Conservation (phyloP, 2,329 filamentous ascomycete genomes). For the Colletotrichum ledebouriae region DNA sequence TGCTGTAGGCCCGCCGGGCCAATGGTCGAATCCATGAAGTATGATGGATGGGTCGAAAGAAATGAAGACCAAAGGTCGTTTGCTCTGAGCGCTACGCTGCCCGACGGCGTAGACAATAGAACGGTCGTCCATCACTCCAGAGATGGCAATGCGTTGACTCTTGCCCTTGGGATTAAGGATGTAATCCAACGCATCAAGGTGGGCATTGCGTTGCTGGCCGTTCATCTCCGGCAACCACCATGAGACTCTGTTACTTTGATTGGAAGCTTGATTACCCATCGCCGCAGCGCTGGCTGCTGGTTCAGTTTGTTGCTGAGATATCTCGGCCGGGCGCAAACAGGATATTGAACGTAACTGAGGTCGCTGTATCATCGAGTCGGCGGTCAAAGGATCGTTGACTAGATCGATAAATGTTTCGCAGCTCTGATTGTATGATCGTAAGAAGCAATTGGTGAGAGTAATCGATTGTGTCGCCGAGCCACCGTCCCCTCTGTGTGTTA, state of each 20-base stretch:
- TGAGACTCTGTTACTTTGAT: conserved; percentile 18
- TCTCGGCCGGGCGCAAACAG: conserved; percentile 7
- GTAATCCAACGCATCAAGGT: conserved; percentile 48
- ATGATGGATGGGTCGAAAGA: conserved; percentile 58
- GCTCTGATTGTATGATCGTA: conserved; percentile 67
- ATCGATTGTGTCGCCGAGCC: conserved; percentile 57
- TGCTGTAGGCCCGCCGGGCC: conserved; percentile 43
- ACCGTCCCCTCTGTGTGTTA: conserved; percentile 64
- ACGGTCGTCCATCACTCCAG: conserved; percentile 61
- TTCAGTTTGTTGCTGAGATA: not conserved
- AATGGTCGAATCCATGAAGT: conserved; percentile 47
- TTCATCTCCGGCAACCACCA: conserved; percentile 46
- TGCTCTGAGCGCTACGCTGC: conserved; percentile 41
- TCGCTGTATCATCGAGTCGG: conserved; percentile 48
- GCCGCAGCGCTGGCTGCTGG: too few relatives aligned
- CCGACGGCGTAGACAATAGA: conserved; percentile 61
- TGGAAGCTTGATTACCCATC: too few relatives aligned
- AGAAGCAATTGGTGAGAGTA: conserved; percentile 66
- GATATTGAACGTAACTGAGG: conserved; percentile 59
- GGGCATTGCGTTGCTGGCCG: not conserved
- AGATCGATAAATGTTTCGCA: conserved; percentile 71
- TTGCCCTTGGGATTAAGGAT: conserved; percentile 56
- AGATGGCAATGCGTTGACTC: conserved; percentile 51
- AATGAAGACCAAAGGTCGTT: conserved; percentile 56
- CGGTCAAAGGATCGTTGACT: conserved; percentile 62